Conservation (phyloP, 768 basidiomycete species). For the Tephrocybe sp. region DNA sequence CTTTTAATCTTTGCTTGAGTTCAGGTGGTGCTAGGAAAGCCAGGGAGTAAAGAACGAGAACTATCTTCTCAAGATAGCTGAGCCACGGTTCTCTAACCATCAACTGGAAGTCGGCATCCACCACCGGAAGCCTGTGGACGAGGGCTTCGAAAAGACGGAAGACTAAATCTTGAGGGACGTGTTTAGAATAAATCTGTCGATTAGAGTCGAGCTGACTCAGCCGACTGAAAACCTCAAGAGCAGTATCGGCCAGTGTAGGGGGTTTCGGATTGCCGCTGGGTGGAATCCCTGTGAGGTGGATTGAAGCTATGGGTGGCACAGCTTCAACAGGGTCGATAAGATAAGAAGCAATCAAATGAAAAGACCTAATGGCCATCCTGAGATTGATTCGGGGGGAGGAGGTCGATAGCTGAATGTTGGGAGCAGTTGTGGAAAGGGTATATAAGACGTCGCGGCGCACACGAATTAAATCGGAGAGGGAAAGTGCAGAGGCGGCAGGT, state of each 20-base stretch:
- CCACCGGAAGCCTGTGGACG: slow-evolving; percentile 81
- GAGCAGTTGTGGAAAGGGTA: slow-evolving; percentile 63
- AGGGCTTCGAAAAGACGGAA: slow-evolving; percentile 67
- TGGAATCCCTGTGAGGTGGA: slow-evolving; percentile 53
- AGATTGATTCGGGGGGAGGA: slow-evolving; percentile 39
- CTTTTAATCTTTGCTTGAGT: slow-evolving; percentile 70
- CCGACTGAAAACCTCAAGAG: slow-evolving; percentile 85
- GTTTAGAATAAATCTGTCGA: slow-evolving; percentile 65
- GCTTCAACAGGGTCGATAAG: slow-evolving; percentile 70
- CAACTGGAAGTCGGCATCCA: slow-evolving; percentile 72
- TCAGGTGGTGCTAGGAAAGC: slow-evolving; percentile 79
- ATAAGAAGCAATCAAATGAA: slow-evolving; percentile 72
- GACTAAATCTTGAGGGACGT: slow-evolving; percentile 58
- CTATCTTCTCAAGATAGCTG: slow-evolving; percentile 74
- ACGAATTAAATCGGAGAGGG: slow-evolving; percentile 68
- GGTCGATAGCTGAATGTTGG: slow-evolving; percentile 47
- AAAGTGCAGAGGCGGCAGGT: slow-evolving; percentile 58
- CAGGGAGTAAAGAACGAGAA: slow-evolving; percentile 84
- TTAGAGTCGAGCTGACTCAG: slow-evolving; percentile 77
- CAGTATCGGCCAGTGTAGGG: slow-evolving; percentile 64
- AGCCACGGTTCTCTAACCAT: slow-evolving; percentile 68
- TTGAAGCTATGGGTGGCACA: slow-evolving; percentile 56
- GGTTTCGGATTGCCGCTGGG: slow-evolving; percentile 46
- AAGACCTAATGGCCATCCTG: slow-evolving; percentile 56
- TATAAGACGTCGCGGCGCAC: slow-evolving; percentile 78